Percentiles rank a stretch among this genome's conserved stretches.
These are phyloP conservation scores for Plasmopara viticola DNA, from an alignment of 352 stramenopile species.

Conservation along the genomic window DNA sequence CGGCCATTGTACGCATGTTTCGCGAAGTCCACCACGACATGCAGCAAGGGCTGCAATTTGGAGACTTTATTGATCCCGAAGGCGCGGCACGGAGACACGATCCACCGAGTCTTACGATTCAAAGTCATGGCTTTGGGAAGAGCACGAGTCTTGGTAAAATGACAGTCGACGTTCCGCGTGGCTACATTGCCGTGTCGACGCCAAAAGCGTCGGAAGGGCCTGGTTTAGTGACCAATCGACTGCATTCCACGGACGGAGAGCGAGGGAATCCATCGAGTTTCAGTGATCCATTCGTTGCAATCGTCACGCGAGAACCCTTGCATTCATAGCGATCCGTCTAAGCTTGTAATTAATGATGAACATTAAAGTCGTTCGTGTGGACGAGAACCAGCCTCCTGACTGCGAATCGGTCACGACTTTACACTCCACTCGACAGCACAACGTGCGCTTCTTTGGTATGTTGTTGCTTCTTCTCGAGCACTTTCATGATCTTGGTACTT, in stretches of 20 bases:
- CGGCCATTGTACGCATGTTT: conserved; percentile 80
- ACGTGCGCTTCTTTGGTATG: conserved; percentile 77
- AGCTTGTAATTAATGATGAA: not conserved
- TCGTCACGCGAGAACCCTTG: conserved; percentile 62
- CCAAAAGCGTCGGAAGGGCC: conserved; percentile 40
- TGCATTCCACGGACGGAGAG: conserved; percentile 20
- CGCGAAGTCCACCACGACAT: conserved; percentile 80
- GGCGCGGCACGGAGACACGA: conserved; percentile 14
- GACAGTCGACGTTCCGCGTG: conserved; percentile 14
- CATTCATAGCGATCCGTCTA: conserved; percentile 26
- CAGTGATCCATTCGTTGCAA: conserved; percentile 38
- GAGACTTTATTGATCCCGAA: conserved; percentile 60
- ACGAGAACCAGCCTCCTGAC: not conserved
- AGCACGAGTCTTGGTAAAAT: conserved; percentile 23
- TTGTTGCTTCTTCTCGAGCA: conserved; percentile 81
- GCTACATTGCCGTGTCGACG: conserved; percentile 35
- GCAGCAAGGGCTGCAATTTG: conserved; percentile 70
- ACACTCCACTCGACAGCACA: conserved; percentile 67
- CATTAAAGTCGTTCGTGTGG: not conserved
- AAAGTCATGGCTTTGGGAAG: conserved; percentile 21
- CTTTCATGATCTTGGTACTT: conserved; percentile 81
- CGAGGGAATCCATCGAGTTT: conserved; percentile 11
- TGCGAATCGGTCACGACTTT: conserved; percentile 4
- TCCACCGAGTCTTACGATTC: conserved; percentile 17
- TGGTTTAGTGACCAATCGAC: conserved; percentile 35